Evolutionary conservation across 768 basidiomycete genomes (phyloP).

Genomic region (Cystofilobasidium bisporidii): DNA sequence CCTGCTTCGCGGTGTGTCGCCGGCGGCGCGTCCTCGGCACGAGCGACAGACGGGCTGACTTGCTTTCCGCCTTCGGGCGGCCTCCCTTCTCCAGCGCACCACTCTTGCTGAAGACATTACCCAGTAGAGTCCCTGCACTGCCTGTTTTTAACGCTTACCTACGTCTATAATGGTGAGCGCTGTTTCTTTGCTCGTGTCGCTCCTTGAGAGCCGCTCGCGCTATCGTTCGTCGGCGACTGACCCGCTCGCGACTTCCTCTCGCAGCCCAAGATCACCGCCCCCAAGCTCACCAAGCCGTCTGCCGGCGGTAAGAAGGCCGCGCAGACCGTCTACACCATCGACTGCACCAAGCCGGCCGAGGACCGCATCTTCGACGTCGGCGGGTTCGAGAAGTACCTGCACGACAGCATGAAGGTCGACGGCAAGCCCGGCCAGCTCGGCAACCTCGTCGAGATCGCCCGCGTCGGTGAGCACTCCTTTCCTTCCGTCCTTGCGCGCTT

Average conservation of each 20-base stretch:
- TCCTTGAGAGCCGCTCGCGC: no score
- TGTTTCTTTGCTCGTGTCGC: background rate
- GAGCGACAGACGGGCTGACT: background rate
- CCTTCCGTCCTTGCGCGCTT: background rate
- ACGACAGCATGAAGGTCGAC: conserved; percentile 28
- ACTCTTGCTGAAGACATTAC: conserved; percentile 7
- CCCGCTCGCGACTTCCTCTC: no score
- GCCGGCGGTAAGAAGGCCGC: background rate
- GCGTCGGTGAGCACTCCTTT: conserved; percentile 57
- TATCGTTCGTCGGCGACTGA: no score
- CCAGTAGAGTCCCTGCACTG: conserved; percentile 9
- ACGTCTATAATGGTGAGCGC: background rate
- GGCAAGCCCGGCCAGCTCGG: conserved; percentile 42
- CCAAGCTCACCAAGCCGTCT: conserved; percentile 10
- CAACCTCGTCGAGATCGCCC: conserved; percentile 72
- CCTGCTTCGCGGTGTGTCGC: no score
- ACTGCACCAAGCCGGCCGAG: conserved; percentile 29
- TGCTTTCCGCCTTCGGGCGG: background rate
- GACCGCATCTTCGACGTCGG: conserved; percentile 29
- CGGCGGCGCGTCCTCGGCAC: no score
- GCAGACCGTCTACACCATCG: conserved; percentile 23
- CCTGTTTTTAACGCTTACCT: background rate
- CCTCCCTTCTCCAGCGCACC: conserved; percentile 1
- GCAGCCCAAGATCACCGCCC: conserved; percentile 3
- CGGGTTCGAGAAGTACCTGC: conserved; percentile 30